These are phyloP conservation scores for Wickerhamomyces tratensis DNA, from an alignment of 805 yeast genomes.

Conservation along the genomic window DNA sequence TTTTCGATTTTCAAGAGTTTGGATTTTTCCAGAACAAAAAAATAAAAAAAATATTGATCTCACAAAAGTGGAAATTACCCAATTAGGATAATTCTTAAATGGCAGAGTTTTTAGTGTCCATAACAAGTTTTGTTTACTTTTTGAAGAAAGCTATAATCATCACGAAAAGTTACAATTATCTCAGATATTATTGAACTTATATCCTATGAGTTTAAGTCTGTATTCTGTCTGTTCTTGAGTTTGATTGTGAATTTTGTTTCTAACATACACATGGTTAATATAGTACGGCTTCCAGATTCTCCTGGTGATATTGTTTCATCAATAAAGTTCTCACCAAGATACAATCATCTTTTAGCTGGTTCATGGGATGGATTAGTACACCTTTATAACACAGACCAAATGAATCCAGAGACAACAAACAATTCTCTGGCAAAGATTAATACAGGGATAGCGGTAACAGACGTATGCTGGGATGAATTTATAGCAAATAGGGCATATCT, in stretches of 20 bases:
- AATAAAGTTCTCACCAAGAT: conserved; percentile 26
- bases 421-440: conserved; percentile 16
- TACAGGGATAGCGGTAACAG: conserved; percentile 10
- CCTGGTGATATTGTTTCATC: conserved; percentile 34
- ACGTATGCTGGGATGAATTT: conserved; percentile 11
- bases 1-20: too few species aligned
- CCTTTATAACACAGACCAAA: conserved; percentile 28
- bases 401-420: conserved; percentile 18
- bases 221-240: too few species aligned
- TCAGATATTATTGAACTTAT: too few species aligned
- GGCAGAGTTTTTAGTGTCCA: too few species aligned
- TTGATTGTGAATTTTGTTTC: neutral
- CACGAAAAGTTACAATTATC: too few species aligned
- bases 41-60: too few species aligned
- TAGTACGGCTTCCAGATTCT: conserved; percentile 13
- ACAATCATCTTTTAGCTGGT: conserved; percentile 34
- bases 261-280: neutral
- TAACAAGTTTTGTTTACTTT: too few species aligned
- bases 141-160: too few species aligned
- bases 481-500: conserved; percentile 24
- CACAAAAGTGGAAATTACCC: too few species aligned
- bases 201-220: too few species aligned
- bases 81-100: too few species aligned
- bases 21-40: too few species aligned
- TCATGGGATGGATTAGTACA: conserved; percentile 49